Conservation (phyloP, 768 basidiomycete species). For the Tylopilus rubrobrunneus region DNA sequence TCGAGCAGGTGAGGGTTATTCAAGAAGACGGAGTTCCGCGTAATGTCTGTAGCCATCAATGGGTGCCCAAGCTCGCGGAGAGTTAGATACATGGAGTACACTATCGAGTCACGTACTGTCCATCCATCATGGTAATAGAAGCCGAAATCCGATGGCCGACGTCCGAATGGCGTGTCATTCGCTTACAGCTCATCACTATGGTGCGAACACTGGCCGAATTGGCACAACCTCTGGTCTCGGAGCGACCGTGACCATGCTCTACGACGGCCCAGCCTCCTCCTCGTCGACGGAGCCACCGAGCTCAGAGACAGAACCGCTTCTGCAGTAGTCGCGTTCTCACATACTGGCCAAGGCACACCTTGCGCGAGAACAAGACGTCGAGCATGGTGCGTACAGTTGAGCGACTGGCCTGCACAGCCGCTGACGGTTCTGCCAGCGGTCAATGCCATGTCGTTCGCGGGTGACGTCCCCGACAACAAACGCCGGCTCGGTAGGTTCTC, state of each 20-base stretch:
- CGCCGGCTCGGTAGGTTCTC: slow-evolving; percentile 46
- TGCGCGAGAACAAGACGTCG: neutral
- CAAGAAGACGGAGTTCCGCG: slow-evolving; percentile 60
- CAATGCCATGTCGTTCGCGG: slow-evolving; percentile 22
- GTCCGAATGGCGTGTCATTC: too few species aligned
- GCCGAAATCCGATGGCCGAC: too few species aligned
- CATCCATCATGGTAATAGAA: too few species aligned
- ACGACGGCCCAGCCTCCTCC: neutral
- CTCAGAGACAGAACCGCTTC: slow-evolving; percentile 23
- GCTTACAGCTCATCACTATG: too few species aligned
- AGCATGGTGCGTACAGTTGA: slow-evolving; percentile 13
- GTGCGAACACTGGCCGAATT: too few species aligned
- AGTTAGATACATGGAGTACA: too few species aligned
- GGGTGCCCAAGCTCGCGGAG: slow-evolving; percentile 24
- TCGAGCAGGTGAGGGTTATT: slow-evolving; percentile 43
- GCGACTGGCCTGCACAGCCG: too few species aligned
- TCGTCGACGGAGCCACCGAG: neutral
- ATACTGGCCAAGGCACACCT: neutral
- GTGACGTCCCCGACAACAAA: slow-evolving; percentile 46
- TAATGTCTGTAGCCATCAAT: slow-evolving; percentile 47
- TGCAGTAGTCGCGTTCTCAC: neutral
- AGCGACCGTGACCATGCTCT: slow-evolving; percentile 6
- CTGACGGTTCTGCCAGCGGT: neutral
- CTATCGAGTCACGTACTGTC: too few species aligned
- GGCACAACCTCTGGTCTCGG: neutral